Conservation (phyloP, 441 rosid species). For the Raphanus hybrid region DNA sequence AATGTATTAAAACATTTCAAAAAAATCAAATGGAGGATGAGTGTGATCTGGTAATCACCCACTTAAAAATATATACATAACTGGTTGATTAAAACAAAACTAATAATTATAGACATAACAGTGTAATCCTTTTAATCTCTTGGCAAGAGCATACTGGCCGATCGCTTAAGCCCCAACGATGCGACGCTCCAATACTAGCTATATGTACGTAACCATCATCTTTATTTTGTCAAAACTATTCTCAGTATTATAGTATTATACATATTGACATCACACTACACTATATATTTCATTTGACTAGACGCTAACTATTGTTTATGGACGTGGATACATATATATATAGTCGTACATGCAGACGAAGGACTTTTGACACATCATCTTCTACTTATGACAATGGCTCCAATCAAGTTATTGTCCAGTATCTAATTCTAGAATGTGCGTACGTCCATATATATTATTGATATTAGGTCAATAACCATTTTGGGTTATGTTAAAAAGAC, state of each 20-base stretch:
- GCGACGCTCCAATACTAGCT: conserved; percentile 14
- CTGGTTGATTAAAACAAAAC: conserved; percentile 21
- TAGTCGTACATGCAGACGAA: conserved; percentile 30
- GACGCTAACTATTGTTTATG: conserved; percentile 20
- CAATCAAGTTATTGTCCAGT: conserved; percentile 9
- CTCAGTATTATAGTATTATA: neutral
- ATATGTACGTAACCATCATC: conserved; percentile 11
- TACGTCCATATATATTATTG: neutral
- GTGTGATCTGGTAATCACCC: conserved; percentile 38
- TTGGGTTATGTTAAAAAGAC: neutral
- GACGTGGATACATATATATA: conserved; percentile 21
- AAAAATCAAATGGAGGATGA: conserved; percentile 30
- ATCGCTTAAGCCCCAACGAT: neutral
- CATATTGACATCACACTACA: conserved; percentile 22
- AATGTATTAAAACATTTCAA: conserved; percentile 19
- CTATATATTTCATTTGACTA: conserved; percentile 20
- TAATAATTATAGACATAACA: neutral
- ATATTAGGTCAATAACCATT: conserved; percentile 9
- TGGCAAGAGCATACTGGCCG: conserved; percentile 26
- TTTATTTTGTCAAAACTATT: neutral
- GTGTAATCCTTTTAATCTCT: conserved; percentile 18
- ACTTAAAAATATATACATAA: conserved; percentile 16
- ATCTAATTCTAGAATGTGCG: neutral
- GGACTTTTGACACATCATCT: conserved; percentile 36
- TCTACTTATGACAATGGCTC: conserved; percentile 16